Evolutionary conservation across 345 rosid genomes (phyloP).

Genomic region (Salix koriyanagi): DNA sequence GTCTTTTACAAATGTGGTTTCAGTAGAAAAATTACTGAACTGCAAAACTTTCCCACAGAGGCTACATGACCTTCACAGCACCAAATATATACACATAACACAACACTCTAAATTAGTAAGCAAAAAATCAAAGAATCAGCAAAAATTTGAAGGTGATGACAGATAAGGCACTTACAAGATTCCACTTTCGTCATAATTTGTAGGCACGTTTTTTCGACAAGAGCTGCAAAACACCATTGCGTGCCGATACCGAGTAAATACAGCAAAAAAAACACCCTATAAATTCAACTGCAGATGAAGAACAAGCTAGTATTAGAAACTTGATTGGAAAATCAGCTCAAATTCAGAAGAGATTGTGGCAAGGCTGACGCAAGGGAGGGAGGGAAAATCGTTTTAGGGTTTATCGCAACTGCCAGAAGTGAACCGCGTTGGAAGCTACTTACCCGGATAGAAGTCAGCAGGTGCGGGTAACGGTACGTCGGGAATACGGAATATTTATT

Average conservation of each 20-base stretch:
- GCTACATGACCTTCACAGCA: conserved; percentile 21
- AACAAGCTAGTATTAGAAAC: not conserved
- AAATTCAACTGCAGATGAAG: not conserved
- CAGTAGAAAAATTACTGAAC: conserved; percentile 20
- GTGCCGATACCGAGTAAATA: not conserved
- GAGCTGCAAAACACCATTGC: conserved; percentile 13
- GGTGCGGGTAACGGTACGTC: too few relatives aligned
- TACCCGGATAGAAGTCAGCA: too few relatives aligned
- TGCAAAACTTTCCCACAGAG: conserved; percentile 21
- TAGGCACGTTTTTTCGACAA: conserved; percentile 1
- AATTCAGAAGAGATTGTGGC: not conserved
- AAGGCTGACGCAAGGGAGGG: not conserved
- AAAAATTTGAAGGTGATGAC: not conserved
- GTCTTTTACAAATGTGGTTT: conserved; percentile 18
- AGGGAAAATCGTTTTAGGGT: not conserved
- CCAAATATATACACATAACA: not conserved
- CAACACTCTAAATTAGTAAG: not conserved
- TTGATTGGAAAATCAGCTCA: not conserved
- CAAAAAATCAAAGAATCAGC: not conserved
- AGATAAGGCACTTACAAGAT: not conserved
- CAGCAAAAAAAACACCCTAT: not conserved
- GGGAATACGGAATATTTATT: too few relatives aligned
- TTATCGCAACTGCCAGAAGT: not conserved
- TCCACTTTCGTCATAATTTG: conserved; percentile 11
- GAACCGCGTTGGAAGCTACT: too few relatives aligned